Evolutionary conservation across 2,329 filamentous ascomycete species (phyloP).

Genomic region (Esteya vermicola): DNA sequence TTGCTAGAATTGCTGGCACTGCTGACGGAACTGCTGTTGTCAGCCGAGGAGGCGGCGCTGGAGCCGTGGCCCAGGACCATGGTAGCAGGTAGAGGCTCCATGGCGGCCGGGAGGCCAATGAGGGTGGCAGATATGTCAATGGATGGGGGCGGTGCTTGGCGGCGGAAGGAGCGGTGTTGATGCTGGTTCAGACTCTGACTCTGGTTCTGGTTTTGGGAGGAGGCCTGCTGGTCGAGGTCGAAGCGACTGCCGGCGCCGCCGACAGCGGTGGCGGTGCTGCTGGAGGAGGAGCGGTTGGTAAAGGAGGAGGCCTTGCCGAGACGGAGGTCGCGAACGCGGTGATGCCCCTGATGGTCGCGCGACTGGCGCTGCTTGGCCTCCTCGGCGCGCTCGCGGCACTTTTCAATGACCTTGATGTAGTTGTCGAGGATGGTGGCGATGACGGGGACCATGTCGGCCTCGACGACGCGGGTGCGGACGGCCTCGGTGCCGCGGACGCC

Average conservation of each 20-base stretch:
- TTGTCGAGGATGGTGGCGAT: slow-evolving; percentile 97
- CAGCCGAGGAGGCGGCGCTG: background rate
- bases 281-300: slow-evolving; percentile 30
- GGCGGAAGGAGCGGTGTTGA: slow-evolving; percentile 34
- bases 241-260: slow-evolving; percentile 21
- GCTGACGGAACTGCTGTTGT: background rate
- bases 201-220: no score
- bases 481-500: slow-evolving; percentile 89
- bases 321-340: slow-evolving; percentile 34
- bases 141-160: slow-evolving; percentile 70
- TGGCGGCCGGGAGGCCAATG: slow-evolving; percentile 24
- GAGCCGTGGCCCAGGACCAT: slow-evolving; percentile 1
- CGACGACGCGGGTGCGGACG: slow-evolving; percentile 87
- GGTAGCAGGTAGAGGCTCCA: slow-evolving; percentile 21
- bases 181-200: no score
- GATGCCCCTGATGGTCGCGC: slow-evolving; percentile 35
- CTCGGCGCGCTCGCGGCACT: slow-evolving; percentile 75
- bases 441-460: slow-evolving; percentile 97
- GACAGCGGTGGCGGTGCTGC: no score
- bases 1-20: background rate
- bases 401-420: slow-evolving; percentile 93
- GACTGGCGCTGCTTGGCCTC: slow-evolving; percentile 61
- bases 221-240: slow-evolving; percentile 42
- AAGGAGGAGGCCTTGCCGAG: slow-evolving; percentile 37
- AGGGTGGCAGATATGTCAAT: slow-evolving; percentile 60